phyloP scores from a whole-genome alignment of 768 basidiomycete species.

The Pisolithus orientalis region DNA sequence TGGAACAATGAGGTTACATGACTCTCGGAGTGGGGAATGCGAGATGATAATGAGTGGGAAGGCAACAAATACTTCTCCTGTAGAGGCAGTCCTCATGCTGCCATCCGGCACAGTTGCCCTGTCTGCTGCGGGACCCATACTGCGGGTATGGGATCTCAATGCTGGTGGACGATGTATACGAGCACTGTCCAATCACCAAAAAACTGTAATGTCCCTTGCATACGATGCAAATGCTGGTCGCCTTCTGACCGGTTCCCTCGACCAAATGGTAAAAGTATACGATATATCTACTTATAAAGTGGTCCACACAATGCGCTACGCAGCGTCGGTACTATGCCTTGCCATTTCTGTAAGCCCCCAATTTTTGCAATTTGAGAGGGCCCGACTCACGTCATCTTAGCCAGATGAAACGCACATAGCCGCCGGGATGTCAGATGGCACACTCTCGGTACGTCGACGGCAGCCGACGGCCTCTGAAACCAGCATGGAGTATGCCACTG shows the following conservation, averaged over 20 bases:
- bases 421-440: constrained; percentile 97
- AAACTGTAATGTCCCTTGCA: constrained; percentile 86
- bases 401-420: constrained; percentile 96
- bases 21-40: constrained; percentile 74
- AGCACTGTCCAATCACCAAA: constrained; percentile 96
- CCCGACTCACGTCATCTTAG: constrained; percentile 34
- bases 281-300: constrained; percentile 92
- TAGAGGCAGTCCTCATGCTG: constrained; percentile 91
- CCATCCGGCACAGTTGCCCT: constrained; percentile 83
- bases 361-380: neutral
- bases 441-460: constrained; percentile 90
- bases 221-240: constrained; percentile 74
- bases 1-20: constrained; percentile 82
- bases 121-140: constrained; percentile 85
- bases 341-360: constrained; percentile 74
- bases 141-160: constrained; percentile 93
- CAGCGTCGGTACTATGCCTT: constrained; percentile 83
- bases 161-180: constrained; percentile 85
- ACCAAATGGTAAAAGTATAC: constrained; percentile 99
- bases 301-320: constrained; percentile 97
- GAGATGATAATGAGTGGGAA: constrained; percentile 72
- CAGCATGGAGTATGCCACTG: constrained; percentile 29
- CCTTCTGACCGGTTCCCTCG: constrained; percentile 84
- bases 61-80: constrained; percentile 41
- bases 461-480: constrained; percentile 68